These are phyloP conservation scores for Toxicodendron radicans DNA, from an alignment of 345 rosid species.

Conservation along the genomic window DNA sequence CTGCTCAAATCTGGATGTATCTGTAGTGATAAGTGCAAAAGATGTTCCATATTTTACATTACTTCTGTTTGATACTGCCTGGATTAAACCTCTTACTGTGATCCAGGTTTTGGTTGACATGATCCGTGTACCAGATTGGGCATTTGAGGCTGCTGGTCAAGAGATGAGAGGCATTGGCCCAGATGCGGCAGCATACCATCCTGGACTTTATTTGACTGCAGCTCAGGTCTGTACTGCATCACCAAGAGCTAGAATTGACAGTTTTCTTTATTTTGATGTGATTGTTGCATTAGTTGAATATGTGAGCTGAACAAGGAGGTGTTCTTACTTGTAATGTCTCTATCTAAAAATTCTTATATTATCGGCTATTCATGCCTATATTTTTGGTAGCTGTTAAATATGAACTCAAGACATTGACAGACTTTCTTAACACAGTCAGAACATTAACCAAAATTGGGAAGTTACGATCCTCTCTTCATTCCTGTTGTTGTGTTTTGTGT, in stretches of 20 bases:
- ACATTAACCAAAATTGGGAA: too few relatives aligned
- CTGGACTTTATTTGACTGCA: constrained; percentile 90
- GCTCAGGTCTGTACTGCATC: constrained; percentile 63
- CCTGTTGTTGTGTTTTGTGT: background rate
- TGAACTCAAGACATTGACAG: too few relatives aligned
- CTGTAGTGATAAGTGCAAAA: background rate
- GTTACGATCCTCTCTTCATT: too few relatives aligned
- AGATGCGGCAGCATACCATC: constrained; percentile 90
- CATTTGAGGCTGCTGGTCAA: constrained; percentile 99
- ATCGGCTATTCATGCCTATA: too few relatives aligned
- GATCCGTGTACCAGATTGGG: constrained; percentile 97
- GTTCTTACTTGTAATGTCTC: background rate
- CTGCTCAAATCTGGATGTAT: background rate
- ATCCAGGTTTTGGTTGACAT: constrained; percentile 87
- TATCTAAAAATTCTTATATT: background rate
- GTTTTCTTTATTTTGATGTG: background rate
- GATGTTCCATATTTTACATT: background rate
- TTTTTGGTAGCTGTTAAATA: too few relatives aligned
- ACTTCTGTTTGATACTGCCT: background rate
- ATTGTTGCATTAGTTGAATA: background rate
- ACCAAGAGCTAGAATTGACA: background rate
- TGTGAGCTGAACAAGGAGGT: background rate
- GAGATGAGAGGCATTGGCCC: constrained; percentile 96
- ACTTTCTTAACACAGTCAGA: too few relatives aligned
- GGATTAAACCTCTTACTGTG: constrained; percentile 14